Evolutionary conservation across 345 rosid genomes (phyloP).

Genomic region (Angophora floribunda): DNA sequence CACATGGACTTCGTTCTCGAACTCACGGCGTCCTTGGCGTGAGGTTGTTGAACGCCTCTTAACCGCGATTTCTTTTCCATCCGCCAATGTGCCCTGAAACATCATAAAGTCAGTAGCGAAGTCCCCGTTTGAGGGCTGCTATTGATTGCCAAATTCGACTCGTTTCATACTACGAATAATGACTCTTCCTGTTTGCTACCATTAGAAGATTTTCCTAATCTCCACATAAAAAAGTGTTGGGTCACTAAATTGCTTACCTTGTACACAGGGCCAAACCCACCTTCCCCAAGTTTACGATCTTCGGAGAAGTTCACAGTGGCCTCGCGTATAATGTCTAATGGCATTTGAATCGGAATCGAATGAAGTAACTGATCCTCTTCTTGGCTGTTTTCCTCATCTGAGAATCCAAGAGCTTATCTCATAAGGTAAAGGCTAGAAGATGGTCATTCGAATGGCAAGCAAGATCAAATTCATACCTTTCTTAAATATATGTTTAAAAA

Average conservation of each 20-base stretch:
- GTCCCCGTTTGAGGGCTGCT: neutral
- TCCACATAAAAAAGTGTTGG: neutral
- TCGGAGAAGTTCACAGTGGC: conserved; percentile 14
- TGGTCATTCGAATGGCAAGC: neutral
- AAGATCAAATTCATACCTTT: neutral
- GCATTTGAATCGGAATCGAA: neutral
- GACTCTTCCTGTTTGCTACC: neutral
- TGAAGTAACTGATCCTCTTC: neutral
- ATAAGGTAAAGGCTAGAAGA: neutral
- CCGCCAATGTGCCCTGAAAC: neutral
- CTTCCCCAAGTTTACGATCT: conserved; percentile 33
- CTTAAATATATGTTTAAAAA: neutral
- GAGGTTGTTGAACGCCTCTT: conserved; percentile 14
- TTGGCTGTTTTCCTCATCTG: neutral
- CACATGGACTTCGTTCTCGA: conserved; percentile 7
- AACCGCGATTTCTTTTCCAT: conserved; percentile 8
- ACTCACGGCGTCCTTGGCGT: conserved; percentile 5
- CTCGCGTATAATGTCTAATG: neutral
- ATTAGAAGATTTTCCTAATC: neutral
- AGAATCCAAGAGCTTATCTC: neutral
- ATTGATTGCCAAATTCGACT: neutral
- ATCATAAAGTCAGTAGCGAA: neutral
- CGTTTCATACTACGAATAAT: neutral
- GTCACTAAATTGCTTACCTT: neutral
- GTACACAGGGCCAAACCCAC: conserved; percentile 40